Percentiles rank a stretch among this genome's conserved stretches.
These are phyloP conservation scores for Neurospora cerealis DNA, from an alignment of 495 filamentous ascomycete genomes.

Conservation along the genomic window DNA sequence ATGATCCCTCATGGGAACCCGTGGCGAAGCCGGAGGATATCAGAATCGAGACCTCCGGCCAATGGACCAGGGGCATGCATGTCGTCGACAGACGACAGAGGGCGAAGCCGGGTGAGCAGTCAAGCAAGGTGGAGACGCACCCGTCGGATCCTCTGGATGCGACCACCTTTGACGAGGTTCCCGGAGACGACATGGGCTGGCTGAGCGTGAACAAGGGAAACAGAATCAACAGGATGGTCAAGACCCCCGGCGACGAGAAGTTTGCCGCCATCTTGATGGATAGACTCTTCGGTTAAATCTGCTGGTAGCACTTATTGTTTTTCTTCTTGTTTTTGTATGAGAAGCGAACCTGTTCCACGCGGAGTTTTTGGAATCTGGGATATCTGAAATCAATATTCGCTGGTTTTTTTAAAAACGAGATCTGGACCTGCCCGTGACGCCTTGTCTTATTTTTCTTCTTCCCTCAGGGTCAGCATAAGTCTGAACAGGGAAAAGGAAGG, in stretches of 20 bases:
- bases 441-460: background rate
- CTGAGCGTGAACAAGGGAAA: slow-evolving; percentile 61
- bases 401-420: background rate
- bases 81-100: slow-evolving; percentile 63
- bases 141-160: slow-evolving; percentile 22
- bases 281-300: slow-evolving; percentile 33
- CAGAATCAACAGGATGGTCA: slow-evolving; percentile 60
- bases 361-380: slow-evolving; percentile 1
- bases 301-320: background rate
- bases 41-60: slow-evolving; percentile 74
- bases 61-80: slow-evolving; percentile 92
- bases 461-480: slow-evolving; percentile 11
- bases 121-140: slow-evolving; percentile 33
- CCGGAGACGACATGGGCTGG: slow-evolving; percentile 64
- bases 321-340: slow-evolving; percentile 9
- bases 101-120: slow-evolving; percentile 45
- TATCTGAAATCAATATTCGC: background rate
- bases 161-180: slow-evolving; percentile 24
- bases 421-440: background rate
- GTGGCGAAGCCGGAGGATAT: slow-evolving; percentile 54
- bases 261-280: slow-evolving; percentile 41
- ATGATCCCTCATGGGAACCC: slow-evolving; percentile 40
- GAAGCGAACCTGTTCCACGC: slow-evolving; percentile 15
- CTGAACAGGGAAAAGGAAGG: background rate
- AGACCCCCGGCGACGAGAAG: slow-evolving; percentile 42